Evolutionary conservation across 768 basidiomycete species (phyloP).

Genomic region (Pleurotus pulmonarius): DNA sequence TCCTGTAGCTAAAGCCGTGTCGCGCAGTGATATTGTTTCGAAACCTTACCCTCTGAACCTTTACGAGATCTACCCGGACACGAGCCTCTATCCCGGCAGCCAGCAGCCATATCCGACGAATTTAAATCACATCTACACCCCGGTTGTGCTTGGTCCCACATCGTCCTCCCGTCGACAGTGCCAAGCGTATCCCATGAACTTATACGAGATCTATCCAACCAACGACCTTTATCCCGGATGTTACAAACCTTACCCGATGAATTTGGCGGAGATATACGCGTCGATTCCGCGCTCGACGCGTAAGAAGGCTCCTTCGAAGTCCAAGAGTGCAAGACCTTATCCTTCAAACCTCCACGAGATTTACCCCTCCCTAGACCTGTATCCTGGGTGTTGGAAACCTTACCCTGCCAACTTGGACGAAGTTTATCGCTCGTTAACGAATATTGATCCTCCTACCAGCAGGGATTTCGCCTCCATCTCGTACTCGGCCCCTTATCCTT

Average conservation of each 20-base stretch:
- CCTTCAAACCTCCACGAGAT: too few relatives aligned
- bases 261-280: background rate
- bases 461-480: background rate
- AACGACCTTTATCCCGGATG: background rate
- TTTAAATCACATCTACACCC: background rate
- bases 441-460: background rate
- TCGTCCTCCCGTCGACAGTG: background rate
- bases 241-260: background rate
- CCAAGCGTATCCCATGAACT: background rate
- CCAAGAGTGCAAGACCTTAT: too few relatives aligned
- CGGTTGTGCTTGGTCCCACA: background rate
- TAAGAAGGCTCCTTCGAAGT: background rate
- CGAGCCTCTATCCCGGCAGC: too few relatives aligned
- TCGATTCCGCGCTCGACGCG: background rate
- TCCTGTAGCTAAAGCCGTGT: background rate
- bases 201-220: slow-evolving; percentile 3
- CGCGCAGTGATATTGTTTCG: too few relatives aligned
- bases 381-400: too few relatives aligned
- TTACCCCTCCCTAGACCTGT: too few relatives aligned
- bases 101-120: too few relatives aligned
- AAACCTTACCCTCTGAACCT: too few relatives aligned
- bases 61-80: too few relatives aligned
- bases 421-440: too few relatives aligned
- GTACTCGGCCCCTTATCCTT: background rate
- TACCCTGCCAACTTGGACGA: too few relatives aligned